A percentile compares a stretch with the other conserved stretches of the same genome.
These are phyloP conservation scores for Tillandsia fasciculata DNA, from an alignment of 176 grass and related monocot species.

Conservation along the genomic window DNA sequence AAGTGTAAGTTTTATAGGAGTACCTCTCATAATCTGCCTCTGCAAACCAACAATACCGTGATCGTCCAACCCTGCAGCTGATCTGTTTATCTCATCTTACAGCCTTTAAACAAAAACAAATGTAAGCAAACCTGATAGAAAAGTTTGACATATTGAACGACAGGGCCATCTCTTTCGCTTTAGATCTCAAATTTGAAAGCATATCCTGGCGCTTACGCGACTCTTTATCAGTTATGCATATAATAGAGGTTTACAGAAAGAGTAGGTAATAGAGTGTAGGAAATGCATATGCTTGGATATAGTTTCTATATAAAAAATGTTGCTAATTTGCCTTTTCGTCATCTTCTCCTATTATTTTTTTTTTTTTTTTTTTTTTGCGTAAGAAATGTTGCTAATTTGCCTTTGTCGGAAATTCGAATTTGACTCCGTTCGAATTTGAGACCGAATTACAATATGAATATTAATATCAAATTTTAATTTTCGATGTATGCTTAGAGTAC, in stretches of 20 bases:
- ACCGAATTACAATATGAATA: too few relatives aligned
- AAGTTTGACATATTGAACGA: slow-evolving; percentile 41
- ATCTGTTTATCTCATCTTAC: slow-evolving; percentile 32
- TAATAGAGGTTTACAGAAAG: neutral
- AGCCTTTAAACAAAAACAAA: neutral
- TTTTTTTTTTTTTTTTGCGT: neutral
- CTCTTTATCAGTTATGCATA: slow-evolving; percentile 47
- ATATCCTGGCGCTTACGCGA: slow-evolving; percentile 53
- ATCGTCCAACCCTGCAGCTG: slow-evolving; percentile 37
- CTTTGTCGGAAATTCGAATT: too few relatives aligned
- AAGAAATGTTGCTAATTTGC: too few relatives aligned
- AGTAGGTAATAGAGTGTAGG: neutral
- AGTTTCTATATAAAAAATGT: too few relatives aligned
- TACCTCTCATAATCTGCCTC: slow-evolving; percentile 64
- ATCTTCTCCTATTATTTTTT: neutral
- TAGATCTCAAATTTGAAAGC: slow-evolving; percentile 42
- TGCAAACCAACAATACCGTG: slow-evolving; percentile 45
- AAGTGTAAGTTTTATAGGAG: neutral
- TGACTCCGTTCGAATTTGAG: too few relatives aligned
- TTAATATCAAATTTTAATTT: too few relatives aligned
- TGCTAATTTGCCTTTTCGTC: too few relatives aligned
- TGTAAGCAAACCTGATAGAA: slow-evolving; percentile 32
- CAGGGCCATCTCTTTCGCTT: slow-evolving; percentile 31
- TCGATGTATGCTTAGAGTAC: too few relatives aligned
- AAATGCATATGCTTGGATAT: too few relatives aligned